phyloP scores from a whole-genome alignment of 108 stramenopile genomes.

The Aurantiochytrium sp. region DNA sequence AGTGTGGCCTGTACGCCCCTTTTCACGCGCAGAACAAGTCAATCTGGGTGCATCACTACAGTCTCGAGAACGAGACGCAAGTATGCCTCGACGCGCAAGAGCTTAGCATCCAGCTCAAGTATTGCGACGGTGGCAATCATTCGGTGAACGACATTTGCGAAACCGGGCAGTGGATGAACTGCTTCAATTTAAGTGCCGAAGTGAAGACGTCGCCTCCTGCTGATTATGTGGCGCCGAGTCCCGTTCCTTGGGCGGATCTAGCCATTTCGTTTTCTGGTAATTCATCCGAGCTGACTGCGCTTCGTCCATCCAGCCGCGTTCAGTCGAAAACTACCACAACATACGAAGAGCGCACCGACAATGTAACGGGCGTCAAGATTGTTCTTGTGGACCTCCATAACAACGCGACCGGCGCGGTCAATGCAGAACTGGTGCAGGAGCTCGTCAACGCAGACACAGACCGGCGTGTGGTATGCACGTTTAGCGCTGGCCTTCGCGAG shows the following conservation, averaged over 20 bases:
- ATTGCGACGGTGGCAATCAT: neutral
- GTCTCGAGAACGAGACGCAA: neutral
- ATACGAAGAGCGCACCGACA: neutral
- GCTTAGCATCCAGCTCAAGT: neutral
- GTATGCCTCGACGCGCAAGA: neutral
- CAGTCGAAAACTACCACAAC: neutral
- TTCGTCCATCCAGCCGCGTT: neutral
- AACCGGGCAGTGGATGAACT: neutral
- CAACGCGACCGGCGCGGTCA: neutral
- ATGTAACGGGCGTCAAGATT: neutral
- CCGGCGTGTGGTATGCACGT: neutral
- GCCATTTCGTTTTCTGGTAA: neutral
- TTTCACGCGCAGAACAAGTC: constrained; percentile 14
- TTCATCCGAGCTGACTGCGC: neutral
- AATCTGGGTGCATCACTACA: neutral
- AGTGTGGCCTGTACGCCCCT: neutral
- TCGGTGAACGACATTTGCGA: neutral
- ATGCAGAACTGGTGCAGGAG: neutral
- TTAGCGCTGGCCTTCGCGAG: neutral
- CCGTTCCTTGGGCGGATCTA: neutral
- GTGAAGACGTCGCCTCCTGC: neutral
- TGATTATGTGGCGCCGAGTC: neutral
- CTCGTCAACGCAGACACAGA: neutral
- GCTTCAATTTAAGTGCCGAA: neutral
- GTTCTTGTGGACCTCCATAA: neutral